phyloP scores from a whole-genome alignment of 2,329 filamentous ascomycete genomes.

The Colletotrichum sp. region DNA sequence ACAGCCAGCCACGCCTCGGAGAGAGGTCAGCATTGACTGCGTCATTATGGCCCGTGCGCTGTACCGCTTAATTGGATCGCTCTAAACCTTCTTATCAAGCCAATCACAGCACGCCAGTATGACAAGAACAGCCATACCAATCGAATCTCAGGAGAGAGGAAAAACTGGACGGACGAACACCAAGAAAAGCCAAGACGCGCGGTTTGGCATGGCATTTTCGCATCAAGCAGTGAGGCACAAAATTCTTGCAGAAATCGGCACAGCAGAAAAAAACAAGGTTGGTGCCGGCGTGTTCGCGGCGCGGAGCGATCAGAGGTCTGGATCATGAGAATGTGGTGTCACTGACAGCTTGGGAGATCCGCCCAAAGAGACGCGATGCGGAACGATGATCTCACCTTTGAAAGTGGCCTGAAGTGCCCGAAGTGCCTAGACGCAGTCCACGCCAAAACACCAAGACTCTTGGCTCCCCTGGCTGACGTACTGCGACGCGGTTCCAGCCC shows the following conservation, averaged over 20 bases:
- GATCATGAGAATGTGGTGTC: rapidly evolving
- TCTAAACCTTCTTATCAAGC: not conserved
- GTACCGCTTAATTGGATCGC: not conserved
- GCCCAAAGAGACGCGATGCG: not conserved
- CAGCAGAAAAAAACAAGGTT: not conserved
- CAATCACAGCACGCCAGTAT: not conserved
- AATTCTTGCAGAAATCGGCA: not conserved
- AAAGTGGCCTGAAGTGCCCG: not conserved
- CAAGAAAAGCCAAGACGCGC: conserved; percentile 10
- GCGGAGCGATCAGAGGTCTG: not conserved
- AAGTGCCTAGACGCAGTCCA: not conserved
- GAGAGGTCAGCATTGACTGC: not conserved
- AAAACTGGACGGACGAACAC: not conserved
- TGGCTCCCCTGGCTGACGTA: conserved; percentile 17
- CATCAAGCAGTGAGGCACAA: not conserved
- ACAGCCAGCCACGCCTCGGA: rapidly evolving
- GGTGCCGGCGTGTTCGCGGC: not conserved
- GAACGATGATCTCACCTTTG: not conserved
- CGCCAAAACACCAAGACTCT: conserved; percentile 15
- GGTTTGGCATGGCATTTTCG: not conserved
- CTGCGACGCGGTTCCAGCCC: not conserved
- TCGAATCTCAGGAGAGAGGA: not conserved
- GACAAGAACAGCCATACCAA: not conserved
- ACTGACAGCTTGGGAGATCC: not conserved
- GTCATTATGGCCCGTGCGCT: not conserved